Evolutionary conservation across 345 rosid genomes (phyloP).

Genomic region (Aurinia saxatilis): DNA sequence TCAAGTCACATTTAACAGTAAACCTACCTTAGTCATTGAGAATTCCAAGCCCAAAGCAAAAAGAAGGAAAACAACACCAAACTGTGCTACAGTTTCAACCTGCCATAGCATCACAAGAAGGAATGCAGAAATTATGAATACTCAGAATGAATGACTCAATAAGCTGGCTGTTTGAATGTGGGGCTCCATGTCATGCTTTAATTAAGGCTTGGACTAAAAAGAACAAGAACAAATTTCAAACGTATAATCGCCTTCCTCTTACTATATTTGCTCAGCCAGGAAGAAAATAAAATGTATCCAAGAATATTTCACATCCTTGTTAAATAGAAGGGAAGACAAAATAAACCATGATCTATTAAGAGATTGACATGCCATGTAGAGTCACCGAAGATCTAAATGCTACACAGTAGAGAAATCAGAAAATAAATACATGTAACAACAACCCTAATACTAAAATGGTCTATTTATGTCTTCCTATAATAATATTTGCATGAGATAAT

Average conservation of each 20-base stretch:
- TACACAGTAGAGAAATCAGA: background rate
- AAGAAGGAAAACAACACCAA: conserved; percentile 98
- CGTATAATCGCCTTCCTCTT: background rate
- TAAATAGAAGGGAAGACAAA: background rate
- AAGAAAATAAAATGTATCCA: background rate
- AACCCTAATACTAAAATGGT: background rate
- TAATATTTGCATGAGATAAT: background rate
- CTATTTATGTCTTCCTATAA: background rate
- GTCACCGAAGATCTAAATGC: background rate
- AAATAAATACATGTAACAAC: background rate
- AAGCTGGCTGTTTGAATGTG: background rate
- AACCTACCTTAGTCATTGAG: conserved; percentile 83
- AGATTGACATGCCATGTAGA: background rate
- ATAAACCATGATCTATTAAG: background rate
- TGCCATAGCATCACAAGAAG: conserved; percentile 25
- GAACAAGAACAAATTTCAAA: background rate
- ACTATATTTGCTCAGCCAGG: background rate
- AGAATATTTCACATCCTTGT: background rate
- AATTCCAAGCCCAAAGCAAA: conserved; percentile 98
- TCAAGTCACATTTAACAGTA: background rate
- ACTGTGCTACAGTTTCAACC: conserved; percentile 98
- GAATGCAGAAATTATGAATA: background rate
- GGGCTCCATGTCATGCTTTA: background rate
- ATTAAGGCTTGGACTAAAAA: background rate
- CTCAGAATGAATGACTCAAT: background rate